phyloP scores from a whole-genome alignment of 108 stramenopile species.

The Pseudonitzschia multistriata region DNA sequence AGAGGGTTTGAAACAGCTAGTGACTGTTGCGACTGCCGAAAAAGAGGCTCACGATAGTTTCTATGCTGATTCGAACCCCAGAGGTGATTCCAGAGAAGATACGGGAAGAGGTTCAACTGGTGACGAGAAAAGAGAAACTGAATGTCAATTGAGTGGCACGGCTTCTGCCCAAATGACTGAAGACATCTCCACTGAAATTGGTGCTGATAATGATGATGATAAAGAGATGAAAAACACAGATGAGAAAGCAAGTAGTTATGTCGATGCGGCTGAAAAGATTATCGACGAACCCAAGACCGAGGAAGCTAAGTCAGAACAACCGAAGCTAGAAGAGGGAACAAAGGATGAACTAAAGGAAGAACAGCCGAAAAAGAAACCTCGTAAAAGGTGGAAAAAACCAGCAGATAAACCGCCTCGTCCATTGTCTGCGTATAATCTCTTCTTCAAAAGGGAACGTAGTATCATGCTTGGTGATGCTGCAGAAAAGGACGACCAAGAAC shows the following conservation, averaged over 20 bases:
- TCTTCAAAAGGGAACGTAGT: conserved; percentile 38
- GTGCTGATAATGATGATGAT: not conserved
- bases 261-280: not conserved
- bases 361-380: conserved; percentile 25
- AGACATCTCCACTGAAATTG: not conserved
- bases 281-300: not conserved
- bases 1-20: not conserved
- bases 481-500: conserved; percentile 22
- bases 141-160: not conserved
- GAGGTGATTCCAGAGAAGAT: not conserved
- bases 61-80: not conserved
- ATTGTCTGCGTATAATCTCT: conserved; percentile 41
- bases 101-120: not conserved
- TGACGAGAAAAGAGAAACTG: not conserved
- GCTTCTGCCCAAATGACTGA: not conserved
- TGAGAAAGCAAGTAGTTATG: not conserved
- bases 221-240: not conserved
- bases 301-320: too few species aligned
- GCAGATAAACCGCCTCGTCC: conserved; percentile 40
- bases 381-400: conserved; percentile 46
- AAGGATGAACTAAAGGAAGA: too few species aligned
- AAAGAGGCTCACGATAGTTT: not conserved
- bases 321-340: not conserved
- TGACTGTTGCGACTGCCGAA: not conserved
- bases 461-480: conserved; percentile 36